phyloP scores from a whole-genome alignment of 345 rosid species.

The Eucalyptus pauciflora region DNA sequence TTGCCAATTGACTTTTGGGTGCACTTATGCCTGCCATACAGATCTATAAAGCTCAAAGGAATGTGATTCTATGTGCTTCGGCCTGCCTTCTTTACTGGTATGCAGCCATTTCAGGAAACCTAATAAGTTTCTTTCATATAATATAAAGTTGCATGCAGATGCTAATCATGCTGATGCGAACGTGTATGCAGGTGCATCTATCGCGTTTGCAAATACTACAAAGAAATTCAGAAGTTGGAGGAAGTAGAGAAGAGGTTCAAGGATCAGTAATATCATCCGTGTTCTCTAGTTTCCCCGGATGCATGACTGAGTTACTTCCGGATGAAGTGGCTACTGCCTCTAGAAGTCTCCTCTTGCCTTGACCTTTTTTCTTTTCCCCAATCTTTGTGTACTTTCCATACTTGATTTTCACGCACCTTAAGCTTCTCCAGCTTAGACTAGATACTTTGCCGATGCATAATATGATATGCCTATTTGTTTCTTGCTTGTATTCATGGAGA shows the following conservation, averaged over 20 bases:
- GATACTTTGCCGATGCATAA: neutral
- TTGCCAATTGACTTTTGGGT: neutral
- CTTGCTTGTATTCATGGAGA: neutral
- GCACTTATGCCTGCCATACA: conserved; percentile 5
- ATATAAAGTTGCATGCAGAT: neutral
- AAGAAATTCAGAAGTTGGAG: conserved; percentile 68
- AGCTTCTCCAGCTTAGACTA: neutral
- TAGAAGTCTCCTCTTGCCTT: neutral
- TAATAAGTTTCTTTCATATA: neutral
- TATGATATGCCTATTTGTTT: neutral
- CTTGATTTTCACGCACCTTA: neutral
- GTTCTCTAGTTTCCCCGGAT: neutral
- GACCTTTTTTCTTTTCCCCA: neutral
- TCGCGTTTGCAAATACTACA: conserved; percentile 70
- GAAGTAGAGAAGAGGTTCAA: conserved; percentile 69
- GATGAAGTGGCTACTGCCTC: neutral
- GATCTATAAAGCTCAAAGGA: conserved; percentile 87
- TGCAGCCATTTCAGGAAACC: neutral
- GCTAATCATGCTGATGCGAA: neutral
- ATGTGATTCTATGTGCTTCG: conserved; percentile 62
- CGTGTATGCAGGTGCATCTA: conserved; percentile 51
- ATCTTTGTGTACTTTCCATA: neutral
- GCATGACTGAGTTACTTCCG: neutral
- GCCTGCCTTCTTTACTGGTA: conserved; percentile 92
- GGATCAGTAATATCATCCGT: conserved; percentile 16